Evolutionary conservation across 2,329 filamentous ascomycete genomes (phyloP), one percentile per base, ranked within the genome.

Genomic region (Delphinella strobiligena): DNA sequence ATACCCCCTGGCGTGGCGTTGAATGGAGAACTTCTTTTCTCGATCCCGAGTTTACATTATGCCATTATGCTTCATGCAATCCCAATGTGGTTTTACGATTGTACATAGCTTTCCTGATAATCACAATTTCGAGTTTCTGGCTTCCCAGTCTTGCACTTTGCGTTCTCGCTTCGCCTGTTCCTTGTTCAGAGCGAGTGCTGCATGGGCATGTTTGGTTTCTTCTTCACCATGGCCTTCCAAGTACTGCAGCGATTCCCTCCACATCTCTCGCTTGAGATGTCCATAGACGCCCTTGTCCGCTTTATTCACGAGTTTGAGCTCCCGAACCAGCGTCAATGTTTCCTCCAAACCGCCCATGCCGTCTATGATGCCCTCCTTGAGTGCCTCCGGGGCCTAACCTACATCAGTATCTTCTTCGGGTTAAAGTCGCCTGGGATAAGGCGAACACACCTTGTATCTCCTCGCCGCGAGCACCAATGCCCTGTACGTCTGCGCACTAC

Each of bases 261-360:
- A 86, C 75, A 89, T 80, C 61, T 88, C 83, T 45, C 69, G 64
- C 68, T 87, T 89, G 55, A 91, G 61, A 40, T 69, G 54, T 3
- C 80, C 78, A 55, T 86, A 89, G 18, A 82, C 74, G 9, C 76
- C 76, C 24, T 71, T 74, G 47, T 72, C 69, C 0, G 70, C 71
- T 66, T 82, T 84, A 19, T 67, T 63, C 4, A 70, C 60, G 44
- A 91, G 58, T 36, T 70, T 69, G 34, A 72, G 65, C 41, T 78
- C 72, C 27, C 62, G 56, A 12, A 87, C 64, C 36, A 88, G 68
- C 12, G 53, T 58, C 37, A 86, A 50, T 14, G 69, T 70, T 42
- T 82, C 80, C 4, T 79, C 72, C 14, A 82, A 47, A 0, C 75
- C 78, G 1, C 80, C 82, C 0, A 82, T 47, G 0, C 56, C 73